Conservation (phyloP, 2,329 filamentous ascomycete genomes). For the Apiospora phragmitis region DNA sequence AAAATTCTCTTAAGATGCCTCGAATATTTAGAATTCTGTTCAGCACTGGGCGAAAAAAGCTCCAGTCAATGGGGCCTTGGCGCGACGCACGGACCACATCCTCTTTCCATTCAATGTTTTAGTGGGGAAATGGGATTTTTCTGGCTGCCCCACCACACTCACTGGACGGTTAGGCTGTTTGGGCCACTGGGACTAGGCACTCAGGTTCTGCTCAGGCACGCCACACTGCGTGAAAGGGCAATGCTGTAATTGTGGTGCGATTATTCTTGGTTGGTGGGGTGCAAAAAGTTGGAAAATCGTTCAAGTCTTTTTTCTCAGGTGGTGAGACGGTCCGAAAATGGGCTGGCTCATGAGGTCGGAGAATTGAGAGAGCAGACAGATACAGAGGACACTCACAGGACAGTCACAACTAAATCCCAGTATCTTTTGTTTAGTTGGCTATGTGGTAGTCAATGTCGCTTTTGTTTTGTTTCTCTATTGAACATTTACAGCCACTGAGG, state of each 20-base stretch:
- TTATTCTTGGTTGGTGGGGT: slow-evolving; percentile 1
- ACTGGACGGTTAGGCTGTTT: slow-evolving; percentile 1
- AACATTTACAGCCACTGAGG: neutral
- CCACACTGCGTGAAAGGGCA: neutral
- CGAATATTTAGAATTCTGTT: slow-evolving; percentile 8
- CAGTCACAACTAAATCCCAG: neutral
- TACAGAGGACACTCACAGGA: neutral
- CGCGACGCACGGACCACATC: neutral
- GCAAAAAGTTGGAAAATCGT: neutral
- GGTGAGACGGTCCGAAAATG: slow-evolving; percentile 4
- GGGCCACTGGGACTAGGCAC: neutral
- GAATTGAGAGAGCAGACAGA: neutral
- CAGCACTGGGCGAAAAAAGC: slow-evolving; percentile 2
- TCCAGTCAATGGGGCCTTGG: neutral
- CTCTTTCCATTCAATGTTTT: slow-evolving; percentile 2
- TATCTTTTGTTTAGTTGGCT: neutral
- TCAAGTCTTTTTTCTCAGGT: neutral
- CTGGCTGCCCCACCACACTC: neutral
- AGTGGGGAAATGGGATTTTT: slow-evolving; percentile 6
- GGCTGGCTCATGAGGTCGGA: neutral
- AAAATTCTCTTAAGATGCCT: slow-evolving; percentile 7
- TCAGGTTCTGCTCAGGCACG: neutral
- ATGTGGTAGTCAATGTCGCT: neutral
- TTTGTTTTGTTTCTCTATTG: neutral
- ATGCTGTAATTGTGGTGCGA: slow-evolving; percentile 8